Conservation (phyloP, 805 yeast genomes). For the Cyberlindnera saturnus region DNA sequence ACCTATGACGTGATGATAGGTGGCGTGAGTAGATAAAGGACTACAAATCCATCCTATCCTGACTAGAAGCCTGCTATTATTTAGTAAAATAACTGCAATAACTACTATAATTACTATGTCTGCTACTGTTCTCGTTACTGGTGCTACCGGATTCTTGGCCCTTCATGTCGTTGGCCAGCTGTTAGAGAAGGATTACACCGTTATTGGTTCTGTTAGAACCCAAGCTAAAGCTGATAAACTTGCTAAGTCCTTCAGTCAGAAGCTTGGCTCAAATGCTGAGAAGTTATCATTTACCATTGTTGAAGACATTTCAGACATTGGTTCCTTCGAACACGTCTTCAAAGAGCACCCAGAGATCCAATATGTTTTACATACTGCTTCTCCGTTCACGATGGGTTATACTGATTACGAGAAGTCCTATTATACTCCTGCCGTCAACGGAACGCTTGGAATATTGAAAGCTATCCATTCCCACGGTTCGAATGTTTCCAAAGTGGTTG, state of each 20-base stretch:
- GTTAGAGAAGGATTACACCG: conserved; percentile 32
- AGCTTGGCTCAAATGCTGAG: conserved; percentile 25
- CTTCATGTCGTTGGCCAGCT: conserved; percentile 34
- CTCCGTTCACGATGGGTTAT: conserved; percentile 46
- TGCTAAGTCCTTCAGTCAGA: conserved; percentile 21
- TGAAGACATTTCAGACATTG: conserved; percentile 36
- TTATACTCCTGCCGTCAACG: conserved; percentile 49
- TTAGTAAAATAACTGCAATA: too few species aligned
- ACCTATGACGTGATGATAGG: too few species aligned
- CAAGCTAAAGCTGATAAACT: conserved; percentile 31
- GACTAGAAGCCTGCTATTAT: too few species aligned
- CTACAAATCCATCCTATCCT: too few species aligned
- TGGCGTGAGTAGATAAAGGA: too few species aligned
- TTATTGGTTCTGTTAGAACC: conserved; percentile 42
- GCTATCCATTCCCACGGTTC: conserved; percentile 38
- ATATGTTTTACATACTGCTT: conserved; percentile 55
- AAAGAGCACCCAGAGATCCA: conserved; percentile 42
- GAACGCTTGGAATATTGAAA: conserved; percentile 45
- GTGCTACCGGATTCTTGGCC: conserved; percentile 46
- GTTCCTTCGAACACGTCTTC: conserved; percentile 41
- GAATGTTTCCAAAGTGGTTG: conserved; percentile 39
- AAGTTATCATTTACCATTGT: conserved; percentile 42
- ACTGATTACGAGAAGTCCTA: conserved; percentile 41
- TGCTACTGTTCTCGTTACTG: conserved; percentile 35
- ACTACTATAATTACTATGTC: too few species aligned